These are phyloP conservation scores for Leccinum barrowsii DNA, from an alignment of 768 basidiomycete species.

Conservation along the genomic window DNA sequence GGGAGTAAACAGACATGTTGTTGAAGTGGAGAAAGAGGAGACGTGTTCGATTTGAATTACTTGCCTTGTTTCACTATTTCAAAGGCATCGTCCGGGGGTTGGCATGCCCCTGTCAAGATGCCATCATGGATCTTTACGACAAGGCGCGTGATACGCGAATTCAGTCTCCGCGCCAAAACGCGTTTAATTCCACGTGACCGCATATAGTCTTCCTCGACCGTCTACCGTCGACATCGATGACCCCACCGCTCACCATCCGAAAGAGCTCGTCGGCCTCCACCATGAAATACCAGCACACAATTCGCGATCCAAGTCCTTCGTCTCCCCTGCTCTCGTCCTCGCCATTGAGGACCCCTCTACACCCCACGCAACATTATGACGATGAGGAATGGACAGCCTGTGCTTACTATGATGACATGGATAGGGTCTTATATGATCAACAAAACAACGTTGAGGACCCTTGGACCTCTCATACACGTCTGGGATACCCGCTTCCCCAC, in stretches of 20 bases:
- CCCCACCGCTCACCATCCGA: slow-evolving; percentile 23
- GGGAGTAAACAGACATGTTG: slow-evolving; percentile 27
- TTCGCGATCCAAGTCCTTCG: slow-evolving; percentile 5
- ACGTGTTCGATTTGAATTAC: neutral
- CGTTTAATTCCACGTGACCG: slow-evolving; percentile 34
- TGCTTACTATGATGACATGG: neutral
- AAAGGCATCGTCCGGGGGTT: too few relatives aligned
- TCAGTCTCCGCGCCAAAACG: slow-evolving; percentile 34
- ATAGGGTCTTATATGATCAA: neutral
- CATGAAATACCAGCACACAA: neutral
- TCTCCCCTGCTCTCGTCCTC: slow-evolving; percentile 22
- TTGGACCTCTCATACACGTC: slow-evolving; percentile 2
- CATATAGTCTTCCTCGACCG: slow-evolving; percentile 23
- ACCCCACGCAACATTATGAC: slow-evolving; percentile 5
- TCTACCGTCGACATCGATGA: slow-evolving; percentile 25
- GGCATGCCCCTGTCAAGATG: too few relatives aligned
- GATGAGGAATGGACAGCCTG: slow-evolving; percentile 3
- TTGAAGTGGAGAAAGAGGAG: slow-evolving; percentile 6
- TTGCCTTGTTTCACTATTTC: too few relatives aligned
- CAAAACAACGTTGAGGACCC: neutral
- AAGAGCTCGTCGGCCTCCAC: slow-evolving; percentile 22
- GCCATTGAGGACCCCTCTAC: slow-evolving; percentile 15
- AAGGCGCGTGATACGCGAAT: slow-evolving; percentile 12
- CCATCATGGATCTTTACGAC: slow-evolving; percentile 10
- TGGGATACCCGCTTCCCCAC: neutral